Conservation (phyloP, 2,329 filamentous ascomycete species). For the Cladophialophora psammophila region DNA sequence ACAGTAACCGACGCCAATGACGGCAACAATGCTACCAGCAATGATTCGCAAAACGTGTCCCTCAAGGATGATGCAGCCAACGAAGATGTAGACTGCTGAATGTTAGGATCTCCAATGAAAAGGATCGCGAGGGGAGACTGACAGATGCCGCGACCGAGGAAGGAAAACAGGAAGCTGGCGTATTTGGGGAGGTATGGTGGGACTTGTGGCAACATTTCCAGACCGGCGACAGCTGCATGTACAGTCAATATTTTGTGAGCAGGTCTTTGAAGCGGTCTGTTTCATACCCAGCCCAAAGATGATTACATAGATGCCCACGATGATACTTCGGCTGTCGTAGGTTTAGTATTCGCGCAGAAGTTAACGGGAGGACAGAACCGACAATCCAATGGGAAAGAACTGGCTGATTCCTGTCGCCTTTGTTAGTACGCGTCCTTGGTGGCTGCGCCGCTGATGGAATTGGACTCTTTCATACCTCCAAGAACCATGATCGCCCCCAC, state of each 20-base stretch:
- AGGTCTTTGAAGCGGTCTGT: background rate
- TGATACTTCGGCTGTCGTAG: slow-evolving; percentile 67
- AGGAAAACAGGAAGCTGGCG: slow-evolving; percentile 97
- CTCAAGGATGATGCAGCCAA: slow-evolving; percentile 84
- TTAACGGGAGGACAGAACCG: slow-evolving; percentile 27
- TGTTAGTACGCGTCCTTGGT: slow-evolving; percentile 43
- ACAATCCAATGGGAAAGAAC: slow-evolving; percentile 53
- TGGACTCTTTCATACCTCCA: slow-evolving; percentile 66
- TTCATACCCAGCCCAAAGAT: slow-evolving; percentile 82
- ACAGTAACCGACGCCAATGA: slow-evolving; percentile 80
- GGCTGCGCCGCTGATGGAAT: slow-evolving; percentile 10
- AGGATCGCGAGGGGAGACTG: slow-evolving; percentile 55
- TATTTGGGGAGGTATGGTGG: slow-evolving; percentile 91
- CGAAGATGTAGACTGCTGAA: slow-evolving; percentile 86
- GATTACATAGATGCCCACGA: slow-evolving; percentile 87
- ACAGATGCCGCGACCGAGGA: slow-evolving; percentile 94
- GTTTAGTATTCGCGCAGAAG: slow-evolving; percentile 27
- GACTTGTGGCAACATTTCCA: slow-evolving; percentile 84
- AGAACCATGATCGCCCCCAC: slow-evolving; percentile 87
- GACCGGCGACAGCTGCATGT: slow-evolving; percentile 68
- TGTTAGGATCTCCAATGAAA: slow-evolving; percentile 21
- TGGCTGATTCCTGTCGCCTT: slow-evolving; percentile 49
- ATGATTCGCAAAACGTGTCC: slow-evolving; percentile 71
- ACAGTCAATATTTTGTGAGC: slow-evolving; percentile 38
- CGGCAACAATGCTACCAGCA: slow-evolving; percentile 77